A percentile compares a stretch with the other conserved stretches of the same genome.
These are phyloP conservation scores for Kluyveromyces marxianus DNA, from an alignment of 1,139 yeast genomes.

Conservation along the genomic window DNA sequence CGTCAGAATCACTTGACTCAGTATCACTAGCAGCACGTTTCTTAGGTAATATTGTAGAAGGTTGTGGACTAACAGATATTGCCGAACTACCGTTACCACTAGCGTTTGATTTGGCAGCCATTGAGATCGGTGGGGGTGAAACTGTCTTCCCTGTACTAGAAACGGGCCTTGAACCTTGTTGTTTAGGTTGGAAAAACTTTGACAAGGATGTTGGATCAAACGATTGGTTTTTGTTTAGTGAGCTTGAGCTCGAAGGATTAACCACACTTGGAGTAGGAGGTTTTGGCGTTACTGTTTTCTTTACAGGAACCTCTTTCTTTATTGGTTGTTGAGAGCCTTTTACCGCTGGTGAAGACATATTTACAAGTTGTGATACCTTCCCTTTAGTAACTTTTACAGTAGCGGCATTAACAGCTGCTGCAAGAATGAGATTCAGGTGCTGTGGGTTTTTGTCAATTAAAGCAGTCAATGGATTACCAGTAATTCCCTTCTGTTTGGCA, in stretches of 20 bases:
- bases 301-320: conserved; percentile 6
- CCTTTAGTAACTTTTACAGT: conserved; percentile 55
- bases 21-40: conserved; percentile 13
- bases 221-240: conserved; percentile 10
- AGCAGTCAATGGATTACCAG: conserved; percentile 71
- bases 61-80: not conserved
- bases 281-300: conserved; percentile 6
- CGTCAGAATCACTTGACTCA: conserved; percentile 15
- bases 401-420: conserved; percentile 75
- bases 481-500: conserved; percentile 77
- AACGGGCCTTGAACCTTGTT: conserved; percentile 14
- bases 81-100: not conserved
- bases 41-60: conserved; percentile 7
- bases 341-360: conserved; percentile 21
- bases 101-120: conserved; percentile 1
- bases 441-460: conserved; percentile 84
- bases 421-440: conserved; percentile 74
- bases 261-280: conserved; percentile 9
- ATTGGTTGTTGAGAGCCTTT: conserved; percentile 10
- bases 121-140: conserved; percentile 4
- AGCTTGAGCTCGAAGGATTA: conserved; percentile 5
- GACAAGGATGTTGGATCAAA: conserved; percentile 32
- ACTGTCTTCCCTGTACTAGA: conserved; percentile 8
- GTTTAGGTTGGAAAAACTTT: conserved; percentile 31
- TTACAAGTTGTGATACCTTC: conserved; percentile 33